A percentile compares a stretch with the other conserved stretches of the same genome.
Conservation (phyloP, 192 early-diverging fungal species). For the Podila epigama region DNA sequence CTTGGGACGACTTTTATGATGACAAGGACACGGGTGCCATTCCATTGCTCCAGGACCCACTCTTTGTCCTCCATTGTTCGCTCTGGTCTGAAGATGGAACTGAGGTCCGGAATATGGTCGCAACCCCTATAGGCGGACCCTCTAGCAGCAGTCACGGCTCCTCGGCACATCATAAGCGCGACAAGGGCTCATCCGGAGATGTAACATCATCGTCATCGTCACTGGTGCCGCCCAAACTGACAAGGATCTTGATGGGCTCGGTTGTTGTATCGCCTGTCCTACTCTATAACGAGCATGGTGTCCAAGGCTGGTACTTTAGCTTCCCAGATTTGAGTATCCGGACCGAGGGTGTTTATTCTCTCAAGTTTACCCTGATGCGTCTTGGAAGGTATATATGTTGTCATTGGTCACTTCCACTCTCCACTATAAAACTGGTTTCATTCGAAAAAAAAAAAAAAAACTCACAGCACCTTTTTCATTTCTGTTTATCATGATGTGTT, state of each 20-base stretch:
- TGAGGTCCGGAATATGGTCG: slow-evolving; percentile 67
- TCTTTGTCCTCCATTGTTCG: slow-evolving; percentile 68
- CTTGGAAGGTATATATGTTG: slow-evolving; percentile 59
- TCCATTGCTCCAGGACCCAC: slow-evolving; percentile 54
- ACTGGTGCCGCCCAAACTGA: slow-evolving; percentile 57
- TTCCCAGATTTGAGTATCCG: slow-evolving; percentile 81
- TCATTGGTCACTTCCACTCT: not conserved
- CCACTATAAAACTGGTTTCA: not conserved
- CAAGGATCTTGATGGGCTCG: slow-evolving; percentile 69
- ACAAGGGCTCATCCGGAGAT: too few relatives aligned
- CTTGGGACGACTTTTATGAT: not conserved
- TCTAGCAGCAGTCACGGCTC: not conserved
- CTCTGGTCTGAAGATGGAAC: slow-evolving; percentile 65
- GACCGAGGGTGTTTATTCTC: slow-evolving; percentile 73
- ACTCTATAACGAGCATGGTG: slow-evolving; percentile 60
- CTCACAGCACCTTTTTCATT: not conserved
- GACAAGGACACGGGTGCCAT: not conserved
- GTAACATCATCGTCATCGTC: not conserved
- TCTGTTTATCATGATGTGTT: not conserved
- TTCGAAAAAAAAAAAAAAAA: not conserved
- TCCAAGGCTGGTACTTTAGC: slow-evolving; percentile 78
- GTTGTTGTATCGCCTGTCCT: slow-evolving; percentile 66
- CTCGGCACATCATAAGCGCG: not conserved
- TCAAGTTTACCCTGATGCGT: slow-evolving; percentile 75
- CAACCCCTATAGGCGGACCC: slow-evolving; percentile 40